Conservation (phyloP, 2,329 filamentous ascomycete genomes). For the Paecilomyces niveus region DNA sequence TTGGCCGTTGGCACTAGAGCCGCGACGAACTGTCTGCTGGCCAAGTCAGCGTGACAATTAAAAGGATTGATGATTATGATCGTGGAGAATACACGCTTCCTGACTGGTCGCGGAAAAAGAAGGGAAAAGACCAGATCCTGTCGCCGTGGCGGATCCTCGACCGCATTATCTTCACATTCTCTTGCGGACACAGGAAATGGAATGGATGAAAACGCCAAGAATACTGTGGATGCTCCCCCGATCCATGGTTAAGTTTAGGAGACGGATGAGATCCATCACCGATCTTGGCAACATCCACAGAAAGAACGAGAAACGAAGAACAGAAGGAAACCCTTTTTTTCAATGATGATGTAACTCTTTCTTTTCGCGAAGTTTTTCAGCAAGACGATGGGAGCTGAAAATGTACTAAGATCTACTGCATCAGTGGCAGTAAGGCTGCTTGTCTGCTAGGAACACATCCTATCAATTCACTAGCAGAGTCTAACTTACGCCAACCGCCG, state of each 20-base stretch:
- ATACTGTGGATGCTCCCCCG: background rate
- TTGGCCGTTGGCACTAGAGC: background rate
- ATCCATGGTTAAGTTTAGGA: background rate
- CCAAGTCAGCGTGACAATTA: too few relatives aligned
- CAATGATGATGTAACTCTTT: too few relatives aligned
- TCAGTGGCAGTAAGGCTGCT: background rate
- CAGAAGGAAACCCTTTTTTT: background rate
- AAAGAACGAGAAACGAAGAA: background rate
- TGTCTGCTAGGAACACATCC: background rate
- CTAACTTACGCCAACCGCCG: background rate
- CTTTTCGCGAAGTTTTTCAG: background rate
- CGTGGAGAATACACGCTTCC: background rate
- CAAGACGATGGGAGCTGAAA: background rate
- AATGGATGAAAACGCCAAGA: background rate
- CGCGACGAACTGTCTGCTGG: too few relatives aligned
- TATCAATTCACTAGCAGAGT: background rate
- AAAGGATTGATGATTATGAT: background rate
- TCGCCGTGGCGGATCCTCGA: too few relatives aligned
- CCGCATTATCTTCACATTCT: too few relatives aligned
- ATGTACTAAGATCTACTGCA: too few relatives aligned
- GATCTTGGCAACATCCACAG: too few relatives aligned
- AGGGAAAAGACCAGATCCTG: too few relatives aligned
- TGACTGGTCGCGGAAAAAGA: background rate
- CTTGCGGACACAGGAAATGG: background rate
- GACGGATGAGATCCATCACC: background rate